Conservation (phyloP, 163 green algal species). For the Coccomyxa subellipsoidea region DNA sequence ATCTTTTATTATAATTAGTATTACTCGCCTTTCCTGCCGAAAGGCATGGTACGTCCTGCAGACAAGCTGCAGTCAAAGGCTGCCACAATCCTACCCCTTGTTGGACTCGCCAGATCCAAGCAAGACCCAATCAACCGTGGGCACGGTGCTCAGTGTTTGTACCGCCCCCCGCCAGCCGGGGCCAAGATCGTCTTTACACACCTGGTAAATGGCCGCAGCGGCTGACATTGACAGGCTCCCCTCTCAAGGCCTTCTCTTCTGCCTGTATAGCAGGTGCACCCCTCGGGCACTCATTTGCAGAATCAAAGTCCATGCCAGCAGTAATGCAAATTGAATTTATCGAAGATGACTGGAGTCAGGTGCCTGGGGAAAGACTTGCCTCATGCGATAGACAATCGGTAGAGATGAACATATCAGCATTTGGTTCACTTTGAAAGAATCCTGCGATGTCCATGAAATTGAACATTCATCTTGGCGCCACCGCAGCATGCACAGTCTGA, state of each 20-base stretch:
- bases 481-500: background rate
- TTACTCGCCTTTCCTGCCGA: no score
- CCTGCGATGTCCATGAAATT: background rate
- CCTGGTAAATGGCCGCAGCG: background rate
- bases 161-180: no score
- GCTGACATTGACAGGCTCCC: background rate
- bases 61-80: no score
- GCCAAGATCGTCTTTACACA: no score
- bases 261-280: background rate
- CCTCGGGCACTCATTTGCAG: background rate
- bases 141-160: no score
- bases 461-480: background rate
- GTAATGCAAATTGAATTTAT: background rate
- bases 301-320: background rate
- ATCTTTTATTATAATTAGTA: no score
- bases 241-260: background rate
- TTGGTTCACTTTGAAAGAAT: background rate
- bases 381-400: background rate
- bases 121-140: no score
- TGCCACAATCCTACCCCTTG: no score
- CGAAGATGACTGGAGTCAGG: background rate
- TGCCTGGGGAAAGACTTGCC: background rate
- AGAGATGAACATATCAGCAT: constrained; percentile 5
- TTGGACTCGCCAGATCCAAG: no score
- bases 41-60: no score